Conservation (phyloP, 768 basidiomycete genomes). For the Lentinula sp. region DNA sequence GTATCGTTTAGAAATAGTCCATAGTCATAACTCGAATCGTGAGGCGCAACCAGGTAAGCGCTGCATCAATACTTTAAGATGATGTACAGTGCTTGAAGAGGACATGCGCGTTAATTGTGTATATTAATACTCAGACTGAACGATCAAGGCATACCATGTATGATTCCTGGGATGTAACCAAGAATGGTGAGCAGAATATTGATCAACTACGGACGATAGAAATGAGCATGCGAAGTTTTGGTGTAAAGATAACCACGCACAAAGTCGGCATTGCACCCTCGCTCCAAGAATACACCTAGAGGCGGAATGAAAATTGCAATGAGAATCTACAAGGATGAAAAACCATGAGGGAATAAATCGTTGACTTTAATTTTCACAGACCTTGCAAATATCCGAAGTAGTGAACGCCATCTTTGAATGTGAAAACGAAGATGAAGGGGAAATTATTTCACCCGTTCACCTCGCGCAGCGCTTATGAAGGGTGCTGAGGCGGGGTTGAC, state of each 20-base stretch:
- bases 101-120: slow-evolving; percentile 9
- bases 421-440: neutral
- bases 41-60: neutral
- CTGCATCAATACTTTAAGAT: slow-evolving; percentile 62
- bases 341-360: neutral
- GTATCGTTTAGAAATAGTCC: slow-evolving; percentile 2
- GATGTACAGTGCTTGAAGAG: slow-evolving; percentile 62
- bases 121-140: neutral
- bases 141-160: slow-evolving; percentile 44
- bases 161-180: slow-evolving; percentile 70
- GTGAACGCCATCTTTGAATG: slow-evolving; percentile 39
- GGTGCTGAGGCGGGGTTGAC: neutral
- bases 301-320: slow-evolving; percentile 75
- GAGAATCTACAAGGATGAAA: slow-evolving; percentile 32
- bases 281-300: slow-evolving; percentile 83
- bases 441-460: neutral
- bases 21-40: neutral
- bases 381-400: slow-evolving; percentile 73
- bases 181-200: slow-evolving; percentile 77
- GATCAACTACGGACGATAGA: slow-evolving; percentile 34
- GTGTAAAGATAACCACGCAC: slow-evolving; percentile 31
- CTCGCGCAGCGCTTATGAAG: neutral
- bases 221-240: slow-evolving; percentile 6
- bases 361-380: slow-evolving; percentile 19
- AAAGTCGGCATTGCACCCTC: slow-evolving; percentile 75